Evolutionary conservation across 108 stramenopile species (phyloP).

Genomic region (Cyclotella kingstonii): DNA sequence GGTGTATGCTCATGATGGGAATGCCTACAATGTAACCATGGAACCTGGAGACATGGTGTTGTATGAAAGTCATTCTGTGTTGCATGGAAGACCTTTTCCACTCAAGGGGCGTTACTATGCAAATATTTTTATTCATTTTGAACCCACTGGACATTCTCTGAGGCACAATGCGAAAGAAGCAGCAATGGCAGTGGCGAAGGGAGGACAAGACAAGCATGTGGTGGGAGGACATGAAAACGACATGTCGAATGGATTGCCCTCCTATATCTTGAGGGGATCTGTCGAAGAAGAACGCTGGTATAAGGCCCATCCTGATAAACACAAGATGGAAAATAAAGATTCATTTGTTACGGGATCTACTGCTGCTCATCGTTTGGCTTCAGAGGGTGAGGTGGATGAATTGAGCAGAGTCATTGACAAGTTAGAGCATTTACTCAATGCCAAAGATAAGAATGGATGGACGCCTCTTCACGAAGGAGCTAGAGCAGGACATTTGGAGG

Average conservation of each 20-base stretch:
- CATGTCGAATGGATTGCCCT: slow-evolving; percentile 54
- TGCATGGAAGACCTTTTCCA: slow-evolving; percentile 90
- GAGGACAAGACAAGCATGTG: slow-evolving; percentile 51
- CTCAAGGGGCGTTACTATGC: slow-evolving; percentile 85
- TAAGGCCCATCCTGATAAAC: slow-evolving; percentile 41
- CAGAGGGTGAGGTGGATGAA: slow-evolving; percentile 53
- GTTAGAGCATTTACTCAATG: slow-evolving; percentile 56
- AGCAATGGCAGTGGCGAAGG: slow-evolving; percentile 47
- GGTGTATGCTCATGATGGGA: slow-evolving; percentile 90
- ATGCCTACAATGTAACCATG: slow-evolving; percentile 86
- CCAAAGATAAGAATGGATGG: slow-evolving; percentile 86
- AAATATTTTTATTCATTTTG: slow-evolving; percentile 91
- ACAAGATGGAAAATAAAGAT: slow-evolving; percentile 23
- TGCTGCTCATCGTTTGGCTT: slow-evolving; percentile 65
- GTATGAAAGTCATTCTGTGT: slow-evolving; percentile 87
- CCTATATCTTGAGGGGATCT: slow-evolving; percentile 64
- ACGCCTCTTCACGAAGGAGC: slow-evolving; percentile 81
- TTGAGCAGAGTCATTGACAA: slow-evolving; percentile 46
- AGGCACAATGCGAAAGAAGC: slow-evolving; percentile 65
- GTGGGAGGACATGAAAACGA: slow-evolving; percentile 67
- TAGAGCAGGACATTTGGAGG: slow-evolving; percentile 70
- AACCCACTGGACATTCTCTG: slow-evolving; percentile 71
- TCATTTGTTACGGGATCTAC: slow-evolving; percentile 65
- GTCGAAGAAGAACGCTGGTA: slow-evolving; percentile 71
- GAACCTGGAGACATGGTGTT: slow-evolving; percentile 90